These are phyloP conservation scores for Penicillium freii DNA, from an alignment of 2,329 filamentous ascomycete species.

Conservation along the genomic window DNA sequence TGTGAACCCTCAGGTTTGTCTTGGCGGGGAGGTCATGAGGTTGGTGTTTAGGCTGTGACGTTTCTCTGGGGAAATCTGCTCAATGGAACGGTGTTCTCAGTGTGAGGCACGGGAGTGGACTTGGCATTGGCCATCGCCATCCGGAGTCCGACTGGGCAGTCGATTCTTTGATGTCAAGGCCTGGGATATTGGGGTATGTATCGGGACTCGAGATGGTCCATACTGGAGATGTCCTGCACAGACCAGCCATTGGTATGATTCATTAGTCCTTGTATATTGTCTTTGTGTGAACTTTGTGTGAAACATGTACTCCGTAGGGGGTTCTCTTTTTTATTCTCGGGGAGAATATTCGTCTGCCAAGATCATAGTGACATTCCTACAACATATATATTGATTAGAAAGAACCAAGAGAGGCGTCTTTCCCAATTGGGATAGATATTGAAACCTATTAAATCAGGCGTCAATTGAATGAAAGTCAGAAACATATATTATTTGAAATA, in stretches of 20 bases:
- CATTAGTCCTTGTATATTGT: not conserved
- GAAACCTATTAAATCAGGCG: not conserved
- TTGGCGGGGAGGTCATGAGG: conserved; percentile 1
- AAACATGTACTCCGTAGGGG: not conserved
- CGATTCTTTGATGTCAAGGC: not conserved
- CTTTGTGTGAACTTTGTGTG: not conserved
- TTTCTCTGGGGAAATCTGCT: not conserved
- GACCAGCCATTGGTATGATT: not conserved
- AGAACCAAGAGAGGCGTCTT: not conserved
- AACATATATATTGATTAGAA: not conserved
- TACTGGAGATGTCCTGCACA: not conserved
- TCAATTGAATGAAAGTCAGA: not conserved
- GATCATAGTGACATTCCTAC: not conserved
- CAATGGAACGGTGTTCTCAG: not conserved
- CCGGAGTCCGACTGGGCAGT: not conserved
- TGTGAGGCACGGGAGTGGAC: conserved; percentile 1
- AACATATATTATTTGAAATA: not conserved
- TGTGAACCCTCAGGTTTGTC: not conserved
- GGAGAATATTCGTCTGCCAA: not conserved
- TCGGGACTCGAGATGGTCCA: not conserved
- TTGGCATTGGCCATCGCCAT: conserved; percentile 1
- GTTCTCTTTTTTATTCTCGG: not conserved
- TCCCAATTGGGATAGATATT: not conserved
- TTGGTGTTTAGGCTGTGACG: not conserved
- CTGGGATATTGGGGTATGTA: not conserved